Base-by-base conservation (phyloP, 2,329 filamentous ascomycete species). In the Botrytis cinerea region DNA sequence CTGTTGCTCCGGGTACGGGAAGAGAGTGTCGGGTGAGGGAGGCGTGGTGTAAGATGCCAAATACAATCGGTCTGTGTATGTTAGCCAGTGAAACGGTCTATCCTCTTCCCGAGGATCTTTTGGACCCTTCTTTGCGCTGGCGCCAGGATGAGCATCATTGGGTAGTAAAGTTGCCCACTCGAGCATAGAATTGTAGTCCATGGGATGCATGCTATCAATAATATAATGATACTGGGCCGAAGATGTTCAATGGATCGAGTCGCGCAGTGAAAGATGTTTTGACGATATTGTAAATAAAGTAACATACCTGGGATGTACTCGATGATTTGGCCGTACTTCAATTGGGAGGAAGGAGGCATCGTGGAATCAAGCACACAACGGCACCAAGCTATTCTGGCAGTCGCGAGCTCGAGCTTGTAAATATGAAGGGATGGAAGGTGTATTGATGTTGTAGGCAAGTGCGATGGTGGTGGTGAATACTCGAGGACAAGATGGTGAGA, bases 251-350 rank as follows among this genome's bases (percentile, higher is more conserved):
- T 74, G 73, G 64, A 59, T 73, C 48, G 75, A 72, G 63, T 69
- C 71, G 73, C 43, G 60, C 40, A 1, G 67, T 57, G 73, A 71
- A 59, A 67, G 25, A 73, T 64, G 62, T 73, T 71, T 66, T 48
- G 63, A 74, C 60, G n/a, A 61, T 60, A 60, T 48, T 38, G 48
- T 40, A 48, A 22, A 57, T 28, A 40, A 16, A 48, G 48, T 48
- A 62, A 73, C 89, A 80, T 87, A 97, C 94, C 93, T 86, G 94
- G 93, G 80, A 98, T 97, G 84, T 97, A 98, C 86, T 98, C 95
- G 81, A 98, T 95, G 79, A 97, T 90, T 85, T 97, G 93, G 76
- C 93, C 94, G 85, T 93, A 89, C 68, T 83, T 87, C 61, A 85
- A 83, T 78, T 81, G 83, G 79, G 82, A 83, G 78, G 81, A 83